Base-by-base conservation (phyloP, 1,284 basidiomycete species). In the Ustilago vetiveriae region DNA sequence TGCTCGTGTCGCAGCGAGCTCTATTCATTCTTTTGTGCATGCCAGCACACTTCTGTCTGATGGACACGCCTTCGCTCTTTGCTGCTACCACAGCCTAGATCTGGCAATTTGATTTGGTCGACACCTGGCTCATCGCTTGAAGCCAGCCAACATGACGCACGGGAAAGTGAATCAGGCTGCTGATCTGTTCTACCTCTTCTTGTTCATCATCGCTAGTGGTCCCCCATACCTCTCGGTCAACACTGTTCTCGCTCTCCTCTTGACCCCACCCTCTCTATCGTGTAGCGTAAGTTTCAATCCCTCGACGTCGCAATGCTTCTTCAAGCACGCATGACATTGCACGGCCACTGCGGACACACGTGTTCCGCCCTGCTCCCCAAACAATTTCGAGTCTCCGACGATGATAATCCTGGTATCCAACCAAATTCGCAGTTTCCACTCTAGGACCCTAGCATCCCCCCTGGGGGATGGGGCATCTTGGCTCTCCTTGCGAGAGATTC, bases 371-470 rank as follows among this genome's bases (percentile, higher is more conserved):
- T n/a, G 45, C 26, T 37, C 17, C 35, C 19, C n/a, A n/a, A n/a
- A 26, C 24, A 23, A 16, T 14, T 23, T 46, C 29, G 35, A 43
- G 60, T 48, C 76, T 74, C 75, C 76, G 58, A 73, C 46, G 79
- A 81, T 81, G 79, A 81, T 71, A 80, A 56, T 32, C 70, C 60
- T 81, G 79, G 79, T 81, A 80, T 81, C 79, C 79, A 81, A 71
- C 78, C 78, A 80, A 79, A 78, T 81, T 81, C 79, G 79, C 79
- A 81, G 79, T 81, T 81, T 81, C 79, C 78, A 80, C 79, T 81
- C 79, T 80, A 81, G 69, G 64, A 60, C 74, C 78, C 75, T 55
- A 35, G 74, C 75, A 76, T 62, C 72, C 66, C 65, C 65, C 53
- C 35, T 58, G 29, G 53, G 65, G 63, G 72, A 57, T 77, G 78